Evolutionary conservation across 441 rosid genomes (phyloP), one percentile per base, ranked within the genome.

Genomic region (Bocquillonia castaneifolia): DNA sequence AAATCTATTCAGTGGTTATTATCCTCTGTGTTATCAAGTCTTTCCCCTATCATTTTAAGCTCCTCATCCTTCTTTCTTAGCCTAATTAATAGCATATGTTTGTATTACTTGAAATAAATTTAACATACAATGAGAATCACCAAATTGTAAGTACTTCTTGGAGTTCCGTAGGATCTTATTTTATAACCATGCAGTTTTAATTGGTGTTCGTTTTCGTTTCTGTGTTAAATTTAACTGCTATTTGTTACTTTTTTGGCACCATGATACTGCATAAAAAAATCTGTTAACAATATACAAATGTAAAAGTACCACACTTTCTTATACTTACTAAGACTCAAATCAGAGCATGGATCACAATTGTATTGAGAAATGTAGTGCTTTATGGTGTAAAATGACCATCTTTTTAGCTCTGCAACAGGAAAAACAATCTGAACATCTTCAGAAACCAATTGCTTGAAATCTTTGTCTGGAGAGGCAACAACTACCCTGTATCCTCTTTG

Each of bases 401-500:
- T 78, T 8, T 78, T 76, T 42, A 93, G 78, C 71, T 87, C 96
- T 22, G 74, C 59, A 79, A 90, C 66, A 66, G 98, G 98, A 80
- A 87, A 80, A 70, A 88, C 97, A 69, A 90, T 81, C 65, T 90
- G 97, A 73, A 93, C 92, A 77, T 93, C 84, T 60, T 86, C 94
- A 71, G 94, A 90, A 56, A 93, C 81, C 79, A 93, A 73, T 81
- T 93, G 98, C 88, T 91, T 93, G 72, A 93, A 93, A 80, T 91
- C 97, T 84, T 93, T 93, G 74, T 93, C 98, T 1, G 96, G 98
- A 58, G 98, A 93, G 66, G 97, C 97, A 79, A 90, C 74, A 72
- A 89, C 96, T 22, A 77, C 94, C 0, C 69, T 76, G 66, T 82
- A 76, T 53, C 96, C 90, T 78, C 79, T 84, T 73, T 74, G 79